A percentile compares a stretch with the other conserved stretches of the same genome.
Evolutionary conservation across 768 basidiomycete genomes (phyloP).

Genomic region (Suillus decipiens): DNA sequence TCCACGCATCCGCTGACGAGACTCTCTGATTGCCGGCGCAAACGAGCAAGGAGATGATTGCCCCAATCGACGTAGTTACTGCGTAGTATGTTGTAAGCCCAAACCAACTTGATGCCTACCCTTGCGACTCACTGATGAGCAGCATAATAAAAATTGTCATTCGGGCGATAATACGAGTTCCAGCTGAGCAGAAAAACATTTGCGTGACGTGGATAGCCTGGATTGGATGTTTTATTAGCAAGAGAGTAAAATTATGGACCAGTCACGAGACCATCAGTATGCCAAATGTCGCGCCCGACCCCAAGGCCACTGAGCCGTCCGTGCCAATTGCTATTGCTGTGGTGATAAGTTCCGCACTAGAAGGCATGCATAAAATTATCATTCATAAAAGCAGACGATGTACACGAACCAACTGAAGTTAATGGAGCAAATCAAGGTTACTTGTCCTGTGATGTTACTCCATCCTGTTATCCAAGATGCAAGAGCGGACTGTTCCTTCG

Average conservation of each 20-base stretch:
- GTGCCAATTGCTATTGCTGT: constrained; percentile 26
- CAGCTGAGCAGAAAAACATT: constrained; percentile 25
- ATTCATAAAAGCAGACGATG: background rate
- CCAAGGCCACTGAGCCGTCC: constrained; percentile 21
- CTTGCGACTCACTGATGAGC: constrained; percentile 17
- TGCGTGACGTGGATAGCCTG: constrained; percentile 19
- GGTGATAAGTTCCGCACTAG: constrained; percentile 22
- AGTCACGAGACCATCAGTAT: constrained; percentile 17
- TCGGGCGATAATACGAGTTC: constrained; percentile 24
- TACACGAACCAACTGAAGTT: constrained; percentile 22
- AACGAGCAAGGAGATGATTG: constrained; percentile 19
- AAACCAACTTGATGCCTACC: background rate
- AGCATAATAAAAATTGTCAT: constrained; percentile 21
- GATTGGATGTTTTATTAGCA: background rate
- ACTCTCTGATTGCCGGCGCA: constrained; percentile 20
- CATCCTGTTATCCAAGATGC: constrained; percentile 32
- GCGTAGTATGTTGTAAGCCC: background rate
- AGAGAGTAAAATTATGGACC: background rate
- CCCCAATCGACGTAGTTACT: constrained; percentile 24
- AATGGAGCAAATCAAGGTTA: constrained; percentile 29
- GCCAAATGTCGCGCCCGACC: constrained; percentile 23
- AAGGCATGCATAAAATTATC: background rate
- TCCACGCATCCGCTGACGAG: constrained; percentile 22
- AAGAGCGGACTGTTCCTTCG: constrained; percentile 26
- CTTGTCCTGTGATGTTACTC: constrained; percentile 30